Conservation (phyloP, 345 rosid species). For the Arabis hirsuta region DNA sequence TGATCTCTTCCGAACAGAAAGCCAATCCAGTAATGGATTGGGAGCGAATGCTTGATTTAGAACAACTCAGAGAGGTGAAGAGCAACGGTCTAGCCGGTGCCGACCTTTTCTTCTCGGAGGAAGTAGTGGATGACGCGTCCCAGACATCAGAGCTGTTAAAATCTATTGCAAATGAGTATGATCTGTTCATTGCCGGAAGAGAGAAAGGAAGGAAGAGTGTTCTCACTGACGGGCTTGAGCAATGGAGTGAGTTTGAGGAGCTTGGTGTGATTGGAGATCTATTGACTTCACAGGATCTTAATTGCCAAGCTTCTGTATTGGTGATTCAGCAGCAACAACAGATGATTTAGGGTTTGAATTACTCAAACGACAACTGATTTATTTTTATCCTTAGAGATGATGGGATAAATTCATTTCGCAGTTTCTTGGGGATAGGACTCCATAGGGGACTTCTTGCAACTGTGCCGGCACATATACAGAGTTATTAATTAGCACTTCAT, state of each 20-base stretch:
- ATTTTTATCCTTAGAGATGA: not conserved
- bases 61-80: conserved; percentile 38
- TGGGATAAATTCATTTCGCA: not conserved
- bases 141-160: conserved; percentile 32
- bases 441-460: not conserved
- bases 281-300: conserved; percentile 40
- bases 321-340: conserved; percentile 44
- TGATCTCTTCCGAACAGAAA: conserved; percentile 26
- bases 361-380: not conserved
- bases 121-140: conserved; percentile 43
- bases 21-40: conserved; percentile 11
- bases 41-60: conserved; percentile 41
- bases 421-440: conserved; percentile 13
- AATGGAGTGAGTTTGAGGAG: conserved; percentile 45
- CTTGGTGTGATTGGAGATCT: conserved; percentile 45
- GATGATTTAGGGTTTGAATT: conserved; percentile 35
- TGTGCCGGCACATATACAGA: not conserved
- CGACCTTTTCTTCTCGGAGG: conserved; percentile 20
- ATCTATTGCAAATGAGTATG: conserved; percentile 42
- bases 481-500: not conserved
- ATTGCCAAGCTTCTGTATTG: conserved; percentile 39
- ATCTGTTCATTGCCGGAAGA: conserved; percentile 46
- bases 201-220: conserved; percentile 32
- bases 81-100: conserved; percentile 13
- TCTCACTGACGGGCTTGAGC: conserved; percentile 41